Percentiles rank a stretch among this genome's conserved stretches.
Conservation (phyloP, 2,329 filamentous ascomycete genomes). For the Penicillium sp. region DNA sequence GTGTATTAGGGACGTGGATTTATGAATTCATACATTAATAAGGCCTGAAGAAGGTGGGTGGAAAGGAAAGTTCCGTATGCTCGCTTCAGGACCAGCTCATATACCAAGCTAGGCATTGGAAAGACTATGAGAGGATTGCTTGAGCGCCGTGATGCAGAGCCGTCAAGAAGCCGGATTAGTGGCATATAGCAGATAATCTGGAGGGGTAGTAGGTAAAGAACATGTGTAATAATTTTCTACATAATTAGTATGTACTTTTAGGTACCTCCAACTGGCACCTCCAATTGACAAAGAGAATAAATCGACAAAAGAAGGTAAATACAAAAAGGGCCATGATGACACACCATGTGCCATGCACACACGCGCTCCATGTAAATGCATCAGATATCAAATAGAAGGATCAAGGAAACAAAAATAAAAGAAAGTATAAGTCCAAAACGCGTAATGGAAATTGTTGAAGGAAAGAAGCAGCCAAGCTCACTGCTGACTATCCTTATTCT, state of each 20-base stretch:
- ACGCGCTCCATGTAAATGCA: constrained; percentile 29
- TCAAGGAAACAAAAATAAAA: neutral
- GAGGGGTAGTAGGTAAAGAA: too few species aligned
- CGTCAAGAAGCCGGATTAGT: too few species aligned
- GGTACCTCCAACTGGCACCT: neutral
- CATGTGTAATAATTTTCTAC: neutral
- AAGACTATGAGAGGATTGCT: too few species aligned
- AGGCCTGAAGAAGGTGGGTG: too few species aligned
- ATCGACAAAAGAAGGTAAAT: neutral
- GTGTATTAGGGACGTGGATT: too few species aligned
- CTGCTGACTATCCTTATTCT: constrained; percentile 24
- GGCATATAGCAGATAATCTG: too few species aligned
- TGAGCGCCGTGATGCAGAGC: too few species aligned
- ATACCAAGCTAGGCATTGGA: too few species aligned
- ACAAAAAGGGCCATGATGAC: constrained; percentile 1
- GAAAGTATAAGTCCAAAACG: neutral
- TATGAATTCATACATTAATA: too few species aligned
- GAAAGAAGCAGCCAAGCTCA: neutral
- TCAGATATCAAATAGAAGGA: constrained; percentile 8
- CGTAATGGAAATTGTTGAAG: neutral
- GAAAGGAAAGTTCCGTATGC: too few species aligned
- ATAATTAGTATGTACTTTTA: neutral
- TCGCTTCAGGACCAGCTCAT: too few species aligned
- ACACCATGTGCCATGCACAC: constrained; percentile 2
- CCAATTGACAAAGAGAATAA: neutral